Conservation (phyloP, 192 early-diverging fungal genomes). For the Podila minutissima region DNA sequence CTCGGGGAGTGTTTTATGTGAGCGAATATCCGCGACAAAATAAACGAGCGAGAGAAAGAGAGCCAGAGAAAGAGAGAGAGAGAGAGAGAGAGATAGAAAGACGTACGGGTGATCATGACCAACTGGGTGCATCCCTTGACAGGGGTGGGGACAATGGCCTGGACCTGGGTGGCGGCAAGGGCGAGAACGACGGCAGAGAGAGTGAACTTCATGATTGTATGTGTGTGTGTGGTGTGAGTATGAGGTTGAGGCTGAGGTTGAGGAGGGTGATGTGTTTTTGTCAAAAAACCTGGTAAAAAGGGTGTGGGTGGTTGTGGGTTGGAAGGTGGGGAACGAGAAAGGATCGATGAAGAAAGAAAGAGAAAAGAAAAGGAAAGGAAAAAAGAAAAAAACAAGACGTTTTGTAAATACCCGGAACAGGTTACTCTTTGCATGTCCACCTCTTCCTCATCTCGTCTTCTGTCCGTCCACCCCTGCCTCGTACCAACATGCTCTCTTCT, state of each 20-base stretch:
- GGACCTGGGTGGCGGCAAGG: slow-evolving; percentile 8
- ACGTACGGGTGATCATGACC: slow-evolving; percentile 7
- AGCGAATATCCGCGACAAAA: background rate
- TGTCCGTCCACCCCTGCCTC: no score
- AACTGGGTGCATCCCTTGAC: slow-evolving; percentile 13
- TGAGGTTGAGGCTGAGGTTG: background rate
- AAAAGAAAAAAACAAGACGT: no score
- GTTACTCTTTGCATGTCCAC: no score
- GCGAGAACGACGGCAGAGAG: slow-evolving; percentile 1
- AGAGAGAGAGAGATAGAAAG: background rate
- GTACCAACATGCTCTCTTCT: no score
- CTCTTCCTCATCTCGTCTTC: no score
- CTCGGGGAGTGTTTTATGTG: no score
- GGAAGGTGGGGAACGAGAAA: background rate
- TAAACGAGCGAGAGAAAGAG: background rate
- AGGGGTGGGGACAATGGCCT: slow-evolving; percentile 7
- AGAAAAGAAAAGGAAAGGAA: no score
- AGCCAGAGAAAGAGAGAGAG: no score
- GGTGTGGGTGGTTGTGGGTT: background rate
- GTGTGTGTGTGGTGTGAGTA: background rate
- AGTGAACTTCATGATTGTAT: slow-evolving; percentile 8
- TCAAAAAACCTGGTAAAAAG: background rate
- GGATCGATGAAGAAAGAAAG: background rate
- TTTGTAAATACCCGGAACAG: background rate
- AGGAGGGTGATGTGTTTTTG: background rate